Evolutionary conservation across 371 early-diverging fungal species (phyloP).

Genomic region (Haplosporangium sp.): DNA sequence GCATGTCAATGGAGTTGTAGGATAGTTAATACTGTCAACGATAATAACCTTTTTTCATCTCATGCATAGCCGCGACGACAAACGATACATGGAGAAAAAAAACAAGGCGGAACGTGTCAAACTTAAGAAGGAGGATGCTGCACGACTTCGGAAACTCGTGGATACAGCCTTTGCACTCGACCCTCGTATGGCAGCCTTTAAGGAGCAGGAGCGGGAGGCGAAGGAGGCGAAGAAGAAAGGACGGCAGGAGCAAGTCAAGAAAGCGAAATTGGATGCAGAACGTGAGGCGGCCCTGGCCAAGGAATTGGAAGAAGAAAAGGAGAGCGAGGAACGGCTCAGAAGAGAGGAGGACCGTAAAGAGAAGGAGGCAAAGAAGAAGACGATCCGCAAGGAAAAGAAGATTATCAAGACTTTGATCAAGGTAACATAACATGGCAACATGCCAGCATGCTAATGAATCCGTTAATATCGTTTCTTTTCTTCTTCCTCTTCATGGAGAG

Average conservation of each 20-base stretch:
- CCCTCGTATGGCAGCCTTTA: conserved; percentile 91
- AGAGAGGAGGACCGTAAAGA: conserved; percentile 72
- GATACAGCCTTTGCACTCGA: conserved; percentile 79
- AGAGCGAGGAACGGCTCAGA: conserved; percentile 74
- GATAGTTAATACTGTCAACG: too few species aligned
- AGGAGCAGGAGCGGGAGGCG: conserved; percentile 87
- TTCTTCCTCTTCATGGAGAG: neutral
- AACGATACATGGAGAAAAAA: conserved; percentile 93
- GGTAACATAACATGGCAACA: conserved; percentile 15
- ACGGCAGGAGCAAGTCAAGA: conserved; percentile 75
- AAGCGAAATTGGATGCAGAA: conserved; percentile 65
- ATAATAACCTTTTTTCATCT: neutral
- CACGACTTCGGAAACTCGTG: conserved; percentile 86
- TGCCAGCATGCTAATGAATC: too few species aligned
- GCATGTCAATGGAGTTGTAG: too few species aligned
- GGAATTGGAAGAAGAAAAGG: conserved; percentile 57
- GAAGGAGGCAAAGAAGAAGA: conserved; percentile 81
- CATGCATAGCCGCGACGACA: conserved; percentile 84
- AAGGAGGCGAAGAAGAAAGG: conserved; percentile 92
- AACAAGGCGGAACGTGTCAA: conserved; percentile 93
- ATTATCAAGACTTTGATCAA: conserved; percentile 80
- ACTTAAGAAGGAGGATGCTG: conserved; percentile 95
- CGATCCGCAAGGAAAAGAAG: conserved; percentile 91
- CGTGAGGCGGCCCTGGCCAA: conserved; percentile 59
- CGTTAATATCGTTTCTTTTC: too few species aligned